Base-by-base conservation (phyloP, 306 rosid species). In the Citrullus amarus region DNA sequence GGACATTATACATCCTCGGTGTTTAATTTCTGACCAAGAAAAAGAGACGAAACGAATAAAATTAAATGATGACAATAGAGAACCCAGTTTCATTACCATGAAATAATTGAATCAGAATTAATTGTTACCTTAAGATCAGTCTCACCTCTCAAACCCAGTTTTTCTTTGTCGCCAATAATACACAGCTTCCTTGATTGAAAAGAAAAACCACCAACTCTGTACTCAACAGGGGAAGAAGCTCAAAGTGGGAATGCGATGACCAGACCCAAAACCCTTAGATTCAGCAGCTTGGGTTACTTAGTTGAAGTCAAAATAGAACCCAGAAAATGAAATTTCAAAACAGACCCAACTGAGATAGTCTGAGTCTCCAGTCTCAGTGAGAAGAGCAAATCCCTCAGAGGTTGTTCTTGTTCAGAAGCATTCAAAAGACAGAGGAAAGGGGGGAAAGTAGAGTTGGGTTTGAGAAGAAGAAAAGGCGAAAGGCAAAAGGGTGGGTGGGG, bases 1-100 rank as follows among this genome's bases (percentile, higher is more conserved):
- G 68, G 46, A 1, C 76, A 36, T 75, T 66, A 44, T 30, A 75
- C 79, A 59, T 34, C 12, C 18, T 18, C 3, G 36, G 53, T n/a
- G 67, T 59, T 76, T 22, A 58, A 76, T 76, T 36, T 10, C 50
- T 4, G 82, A 75, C 39, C 39, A 32, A 60, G 63, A 75, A 43
- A 76, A 54, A 72, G 75, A 75, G 41, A 59, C 22, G 3, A 55
- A 8, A 56, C 46, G 41, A 28, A 55, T 53, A 62, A 83, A 84
- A 55, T 62, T 63, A 16, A 74, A 53, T 50, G 28, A 53, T 9
- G 17, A 53, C 0, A 73, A 51, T 8, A 51, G 13, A 46, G 77
- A 71, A 46, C 17, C 76, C 10, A 69, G 10, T 25, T 3, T 46
- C 16, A 71, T 48, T 25, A n/a, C 2, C 59, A 48, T 25, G 41